phyloP scores from a whole-genome alignment of 2,329 filamentous ascomycete species.

The Lachnellula arida region DNA sequence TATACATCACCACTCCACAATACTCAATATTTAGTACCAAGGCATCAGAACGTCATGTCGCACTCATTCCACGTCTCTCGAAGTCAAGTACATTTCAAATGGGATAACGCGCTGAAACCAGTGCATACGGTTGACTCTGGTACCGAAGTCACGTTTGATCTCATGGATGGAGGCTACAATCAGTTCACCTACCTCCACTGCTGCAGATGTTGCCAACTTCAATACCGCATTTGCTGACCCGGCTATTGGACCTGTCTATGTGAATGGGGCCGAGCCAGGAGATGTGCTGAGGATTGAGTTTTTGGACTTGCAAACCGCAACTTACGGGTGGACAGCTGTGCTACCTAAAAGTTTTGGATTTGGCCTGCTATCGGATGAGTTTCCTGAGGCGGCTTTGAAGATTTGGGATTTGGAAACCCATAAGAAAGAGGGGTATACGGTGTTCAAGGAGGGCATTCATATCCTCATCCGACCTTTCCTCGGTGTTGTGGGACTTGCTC shows the following conservation, averaged over 20 bases:
- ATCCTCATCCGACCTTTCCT: slow-evolving; percentile 48
- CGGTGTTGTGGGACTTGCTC: slow-evolving; percentile 48
- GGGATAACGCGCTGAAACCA: slow-evolving; percentile 43
- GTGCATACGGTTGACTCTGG: slow-evolving; percentile 45
- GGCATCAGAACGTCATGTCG: slow-evolving; percentile 5
- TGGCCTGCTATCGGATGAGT: slow-evolving; percentile 46
- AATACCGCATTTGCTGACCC: slow-evolving; percentile 42
- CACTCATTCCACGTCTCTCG: slow-evolving; percentile 17
- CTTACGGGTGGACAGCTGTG: slow-evolving; percentile 50
- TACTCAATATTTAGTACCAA: too few species aligned
- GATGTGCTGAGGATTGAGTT: slow-evolving; percentile 49
- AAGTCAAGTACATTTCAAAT: slow-evolving; percentile 40
- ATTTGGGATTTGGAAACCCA: slow-evolving; percentile 43
- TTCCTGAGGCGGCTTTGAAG: slow-evolving; percentile 40
- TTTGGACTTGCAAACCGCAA: slow-evolving; percentile 39
- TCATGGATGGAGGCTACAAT: slow-evolving; percentile 47
- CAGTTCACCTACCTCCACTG: slow-evolving; percentile 42
- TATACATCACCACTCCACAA: too few species aligned
- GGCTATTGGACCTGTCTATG: slow-evolving; percentile 46
- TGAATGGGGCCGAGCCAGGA: slow-evolving; percentile 45
- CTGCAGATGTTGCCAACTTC: slow-evolving; percentile 38
- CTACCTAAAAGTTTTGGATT: slow-evolving; percentile 44
- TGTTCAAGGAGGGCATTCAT: slow-evolving; percentile 44
- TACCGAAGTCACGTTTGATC: slow-evolving; percentile 43
- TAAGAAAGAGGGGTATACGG: slow-evolving; percentile 34